Percentiles rank a stretch among this genome's conserved stretches.
phyloP scores from a whole-genome alignment of 2,329 filamentous ascomycete species.

The Fusarium sp. region DNA sequence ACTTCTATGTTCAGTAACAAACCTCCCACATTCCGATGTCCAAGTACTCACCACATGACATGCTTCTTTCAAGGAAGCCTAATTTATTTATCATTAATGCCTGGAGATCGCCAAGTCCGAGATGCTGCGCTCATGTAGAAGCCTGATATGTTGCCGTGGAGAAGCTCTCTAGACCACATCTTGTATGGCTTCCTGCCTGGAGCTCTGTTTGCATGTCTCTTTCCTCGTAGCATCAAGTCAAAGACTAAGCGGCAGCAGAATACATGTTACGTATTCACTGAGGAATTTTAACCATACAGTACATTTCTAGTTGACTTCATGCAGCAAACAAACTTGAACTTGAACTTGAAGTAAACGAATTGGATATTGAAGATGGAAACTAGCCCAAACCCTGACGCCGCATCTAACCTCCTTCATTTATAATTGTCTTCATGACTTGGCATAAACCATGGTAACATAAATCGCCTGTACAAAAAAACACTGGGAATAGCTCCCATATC shows the following conservation, averaged over 20 bases:
- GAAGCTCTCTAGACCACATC: not conserved
- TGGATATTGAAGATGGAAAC: constrained; percentile 42
- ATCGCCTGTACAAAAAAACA: constrained; percentile 39
- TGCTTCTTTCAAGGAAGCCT: accelerated
- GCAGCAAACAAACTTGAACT: not conserved
- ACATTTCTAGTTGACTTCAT: no score
- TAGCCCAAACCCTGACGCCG: constrained; percentile 45
- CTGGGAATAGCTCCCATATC: constrained; percentile 18
- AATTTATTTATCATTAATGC: accelerated
- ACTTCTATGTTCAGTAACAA: not conserved
- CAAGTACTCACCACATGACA: accelerated
- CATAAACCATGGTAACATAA: constrained; percentile 41
- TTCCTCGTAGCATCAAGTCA: no score
- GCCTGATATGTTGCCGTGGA: not conserved
- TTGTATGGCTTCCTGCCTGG: no score
- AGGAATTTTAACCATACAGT: no score
- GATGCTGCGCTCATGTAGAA: accelerated
- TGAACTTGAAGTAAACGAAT: constrained; percentile 15
- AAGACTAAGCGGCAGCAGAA: no score
- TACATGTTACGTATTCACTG: no score
- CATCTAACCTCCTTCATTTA: constrained; percentile 45
- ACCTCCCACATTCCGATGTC: not conserved
- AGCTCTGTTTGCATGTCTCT: no score
- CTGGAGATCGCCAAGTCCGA: accelerated
- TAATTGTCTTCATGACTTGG: constrained; percentile 37